Evolutionary conservation across 2,329 filamentous ascomycete species (phyloP), one percentile per base, ranked within the genome.

Genomic region (Nakataea oryzae): DNA sequence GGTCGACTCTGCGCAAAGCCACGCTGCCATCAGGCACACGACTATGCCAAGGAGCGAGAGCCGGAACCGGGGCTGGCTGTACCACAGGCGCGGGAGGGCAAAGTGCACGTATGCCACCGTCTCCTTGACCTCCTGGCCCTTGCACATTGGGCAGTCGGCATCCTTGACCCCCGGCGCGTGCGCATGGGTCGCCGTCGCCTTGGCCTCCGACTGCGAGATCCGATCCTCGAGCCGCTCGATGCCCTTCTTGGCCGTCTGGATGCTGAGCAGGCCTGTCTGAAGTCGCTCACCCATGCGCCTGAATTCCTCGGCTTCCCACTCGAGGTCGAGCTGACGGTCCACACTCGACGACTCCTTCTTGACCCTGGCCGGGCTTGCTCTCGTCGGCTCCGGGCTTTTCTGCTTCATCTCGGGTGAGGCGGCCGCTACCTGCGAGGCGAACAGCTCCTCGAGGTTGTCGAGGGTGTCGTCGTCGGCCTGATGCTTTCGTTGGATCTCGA

Each of bases 401-500:
- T 71, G 64, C 58, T 70, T 67, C 58, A 69, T 62, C 62, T 72
- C 65, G 3, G 69, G 65, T n/a, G 17, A 9, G 66, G 66, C 9
- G 68, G 67, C 13, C 67, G 65, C 6, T 70, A 65, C 62, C 73
- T 74, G 60, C 72, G 72, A 27, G n/a, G 73, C 74, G 32, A 84
- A 68, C 54, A 85, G 72, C 30, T 81, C 78, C 62, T 81, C 81
- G 32, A 85, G 73, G 64, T 85, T 81, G 58, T 86, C 83, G n/a
- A 85, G 70, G 0, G 82, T 85, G 1, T 81, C 83, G 66, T 86
- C 83, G 24, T 86, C 82, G 29, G 85, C 79, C 61, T 84, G 76
- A 66, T 84, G 78, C 57, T 72, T 73, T 21, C 76, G 76, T 64
- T 82, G 76, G 57, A 86, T 79, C 60, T 81, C 78, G 30, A 78